These are phyloP conservation scores for Diospyros kaki DNA, from an alignment of 148 eudicot genomes.

Conservation along the genomic window DNA sequence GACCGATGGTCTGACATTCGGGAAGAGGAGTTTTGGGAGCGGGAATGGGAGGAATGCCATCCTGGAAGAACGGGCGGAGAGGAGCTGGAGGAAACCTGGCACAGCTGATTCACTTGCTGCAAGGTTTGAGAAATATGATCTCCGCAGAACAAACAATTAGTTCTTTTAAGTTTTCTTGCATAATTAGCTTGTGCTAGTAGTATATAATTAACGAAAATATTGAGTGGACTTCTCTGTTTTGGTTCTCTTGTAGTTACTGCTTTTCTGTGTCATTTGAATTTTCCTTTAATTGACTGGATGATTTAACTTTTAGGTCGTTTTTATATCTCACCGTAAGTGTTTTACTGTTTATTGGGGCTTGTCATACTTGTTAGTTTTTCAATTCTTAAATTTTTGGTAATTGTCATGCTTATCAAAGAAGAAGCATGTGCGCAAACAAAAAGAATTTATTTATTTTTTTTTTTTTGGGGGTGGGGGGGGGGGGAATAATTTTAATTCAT, in stretches of 20 bases:
- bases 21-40: slow-evolving; percentile 56
- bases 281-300: neutral
- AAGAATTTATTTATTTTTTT: too few species aligned
- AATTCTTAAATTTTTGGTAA: too few species aligned
- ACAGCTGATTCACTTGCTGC: slow-evolving; percentile 38
- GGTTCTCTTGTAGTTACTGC: neutral
- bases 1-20: slow-evolving; percentile 20
- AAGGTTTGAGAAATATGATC: slow-evolving; percentile 40
- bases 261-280: neutral
- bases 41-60: slow-evolving; percentile 26
- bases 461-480: neutral
- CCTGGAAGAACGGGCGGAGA: slow-evolving; percentile 35
- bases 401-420: neutral
- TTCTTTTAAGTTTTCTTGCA: slow-evolving; percentile 4
- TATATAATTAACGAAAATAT: neutral
- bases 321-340: neutral
- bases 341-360: too few species aligned
- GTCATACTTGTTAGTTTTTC: too few species aligned
- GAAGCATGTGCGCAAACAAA: neutral
- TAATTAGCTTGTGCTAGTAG: neutral
- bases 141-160: neutral
- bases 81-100: slow-evolving; percentile 77
- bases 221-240: neutral
- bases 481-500: neutral
- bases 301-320: neutral